These are phyloP conservation scores for Bryum argenteum DNA, from an alignment of 225 moss, liverwort and hornwort species.

Conservation along the genomic window DNA sequence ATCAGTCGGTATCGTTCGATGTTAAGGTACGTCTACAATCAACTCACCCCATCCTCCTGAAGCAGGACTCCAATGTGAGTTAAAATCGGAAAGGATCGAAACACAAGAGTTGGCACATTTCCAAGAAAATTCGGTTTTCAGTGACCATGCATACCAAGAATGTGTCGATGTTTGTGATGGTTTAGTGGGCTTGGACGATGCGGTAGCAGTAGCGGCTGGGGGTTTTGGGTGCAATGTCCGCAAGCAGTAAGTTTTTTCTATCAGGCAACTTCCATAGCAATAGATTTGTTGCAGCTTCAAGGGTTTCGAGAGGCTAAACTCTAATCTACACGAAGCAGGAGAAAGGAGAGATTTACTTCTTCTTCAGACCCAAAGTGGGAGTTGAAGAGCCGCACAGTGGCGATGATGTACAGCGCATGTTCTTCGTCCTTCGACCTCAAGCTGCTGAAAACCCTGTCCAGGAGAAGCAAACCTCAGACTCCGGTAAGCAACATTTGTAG, in stretches of 20 bases:
- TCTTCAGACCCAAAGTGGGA: constrained; percentile 69
- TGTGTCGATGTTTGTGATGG: too few relatives aligned
- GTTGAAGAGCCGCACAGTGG: constrained; percentile 49
- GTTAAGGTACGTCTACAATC: constrained; percentile 42
- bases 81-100: background rate
- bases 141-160: too few relatives aligned
- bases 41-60: background rate
- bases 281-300: background rate
- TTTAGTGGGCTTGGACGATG: too few relatives aligned
- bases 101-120: too few relatives aligned
- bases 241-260: background rate
- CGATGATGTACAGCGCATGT: constrained; percentile 68
- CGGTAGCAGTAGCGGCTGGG: too few relatives aligned
- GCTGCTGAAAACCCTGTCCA: constrained; percentile 56
- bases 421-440: constrained; percentile 62
- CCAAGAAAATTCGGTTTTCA: too few relatives aligned
- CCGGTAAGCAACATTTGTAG: constrained; percentile 35
- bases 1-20: constrained; percentile 38
- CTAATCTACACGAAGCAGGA: constrained; percentile 43
- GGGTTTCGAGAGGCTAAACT: background rate
- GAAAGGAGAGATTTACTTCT: constrained; percentile 77
- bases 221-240: background rate
- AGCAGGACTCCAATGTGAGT: background rate
- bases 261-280: background rate
- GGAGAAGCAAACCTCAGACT: constrained; percentile 67